Evolutionary conservation across 1,139 yeast genomes (phyloP).

Genomic region (Magnusiomyces sp.): DNA sequence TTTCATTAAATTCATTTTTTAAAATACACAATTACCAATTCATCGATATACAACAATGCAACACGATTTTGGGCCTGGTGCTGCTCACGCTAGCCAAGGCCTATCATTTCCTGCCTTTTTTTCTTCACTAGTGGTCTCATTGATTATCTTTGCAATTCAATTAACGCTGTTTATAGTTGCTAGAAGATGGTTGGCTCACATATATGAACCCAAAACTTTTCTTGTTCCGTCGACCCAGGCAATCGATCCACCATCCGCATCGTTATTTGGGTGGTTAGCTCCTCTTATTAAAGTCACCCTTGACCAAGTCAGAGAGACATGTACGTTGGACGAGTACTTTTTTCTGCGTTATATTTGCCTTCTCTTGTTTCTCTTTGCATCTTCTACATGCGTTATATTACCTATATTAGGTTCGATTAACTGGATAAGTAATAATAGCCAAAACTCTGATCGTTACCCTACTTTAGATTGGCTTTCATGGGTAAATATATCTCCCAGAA

Average conservation of each 20-base stretch:
- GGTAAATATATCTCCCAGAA: constrained; percentile 20
- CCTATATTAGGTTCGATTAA: constrained; percentile 27
- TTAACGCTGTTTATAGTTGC: constrained; percentile 21
- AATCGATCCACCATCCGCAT: constrained; percentile 14
- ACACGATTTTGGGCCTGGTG: constrained; percentile 11
- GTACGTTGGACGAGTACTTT: constrained; percentile 30
- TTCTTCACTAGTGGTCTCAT: constrained; percentile 24
- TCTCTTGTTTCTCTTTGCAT: constrained; percentile 17
- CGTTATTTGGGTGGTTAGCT: constrained; percentile 23
- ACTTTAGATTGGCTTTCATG: constrained; percentile 26
- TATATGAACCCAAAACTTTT: constrained; percentile 28
- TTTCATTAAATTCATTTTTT: constrained; percentile 20
- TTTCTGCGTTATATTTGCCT: constrained; percentile 26
- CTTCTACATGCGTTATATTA: constrained; percentile 17
- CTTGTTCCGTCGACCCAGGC: constrained; percentile 19
- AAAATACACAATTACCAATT: constrained; percentile 15
- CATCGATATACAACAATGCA: not conserved
- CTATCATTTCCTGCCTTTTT: constrained; percentile 22
- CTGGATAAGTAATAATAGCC: constrained; percentile 7
- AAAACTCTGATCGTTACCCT: constrained; percentile 8
- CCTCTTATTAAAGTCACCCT: constrained; percentile 15
- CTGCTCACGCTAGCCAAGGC: constrained; percentile 18
- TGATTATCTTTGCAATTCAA: constrained; percentile 20
- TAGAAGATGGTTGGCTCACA: constrained; percentile 20
- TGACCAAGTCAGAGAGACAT: constrained; percentile 14